Base-by-base conservation (phyloP, 2,329 filamentous ascomycete species). In the Alternaria sp. region DNA sequence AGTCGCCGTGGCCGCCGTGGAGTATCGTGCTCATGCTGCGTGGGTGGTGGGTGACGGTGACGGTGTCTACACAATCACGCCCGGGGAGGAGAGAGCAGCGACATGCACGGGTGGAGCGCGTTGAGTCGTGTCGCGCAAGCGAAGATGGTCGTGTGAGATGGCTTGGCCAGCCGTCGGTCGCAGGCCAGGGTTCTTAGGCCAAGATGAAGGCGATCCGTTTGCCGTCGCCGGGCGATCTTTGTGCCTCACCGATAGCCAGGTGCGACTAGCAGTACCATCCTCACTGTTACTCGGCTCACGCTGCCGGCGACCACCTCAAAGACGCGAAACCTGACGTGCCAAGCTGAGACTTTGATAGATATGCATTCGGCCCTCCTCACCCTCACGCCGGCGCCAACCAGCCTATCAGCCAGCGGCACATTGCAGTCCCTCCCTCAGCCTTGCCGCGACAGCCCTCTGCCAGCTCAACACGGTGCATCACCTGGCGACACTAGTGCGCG, bases 101-200 rank as follows among this genome's bases (percentile, higher is more conserved):
- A 67, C 75, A 75, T 78, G 70, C 73, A 74, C 53, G 68, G 56
- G 56, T 63, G 67, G 65, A 66, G 72, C 73, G 71, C 71, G 69
- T 58, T 53, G 67, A 50, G 55, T 60, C 55, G 58, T 58, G 67
- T 68, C 71, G 70, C 70, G 69, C 64, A 64, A 64, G 65, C 62
- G 67, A 64, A 58, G 50, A 51, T 66, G 67, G 63, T 66, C 65
- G 73, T 75, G 74, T 76, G 74, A 60, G 57, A 64, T 65, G 55
- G 56, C 49, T 57, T 60, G 47, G 58, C 57, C 33, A 45, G 56
- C 51, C 55, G 61, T 61, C 44, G 30, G 58, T 58, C 50, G 55
- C 63, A 55, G 21, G 63, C 23, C 62, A 58, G 58, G 54, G 25
- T 58, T 55, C 57, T 63, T 53, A 53, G 60, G 60, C 63, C 63